Base-by-base conservation (phyloP, 106 monocot species). In the Platanthera guangdongensis region DNA sequence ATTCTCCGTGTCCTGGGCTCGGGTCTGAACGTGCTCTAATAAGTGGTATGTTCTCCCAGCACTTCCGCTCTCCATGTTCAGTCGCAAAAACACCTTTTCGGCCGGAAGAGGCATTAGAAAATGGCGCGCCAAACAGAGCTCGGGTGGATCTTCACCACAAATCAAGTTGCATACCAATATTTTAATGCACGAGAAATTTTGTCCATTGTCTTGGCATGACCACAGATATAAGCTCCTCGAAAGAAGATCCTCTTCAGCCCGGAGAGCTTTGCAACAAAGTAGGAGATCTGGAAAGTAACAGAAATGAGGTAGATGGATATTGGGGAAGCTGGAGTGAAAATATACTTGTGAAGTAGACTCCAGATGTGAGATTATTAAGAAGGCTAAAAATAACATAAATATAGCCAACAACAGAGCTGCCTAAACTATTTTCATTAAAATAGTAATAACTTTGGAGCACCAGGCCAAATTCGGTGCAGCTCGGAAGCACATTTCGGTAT, bases 131-230 rank as follows among this genome's bases (percentile, higher is more conserved):
- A 2, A 48, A 62, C 54, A 49, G 22, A 64, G 1, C 6, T 52
- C 4, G 21, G 12, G 74, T 25, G 30, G 47, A 55, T 50, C 52
- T 28, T 22, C 32, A 51, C 47, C 10, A 71, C 9, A 3, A 10
- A 11, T 54, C 11, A 16, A 71, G 47, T 74, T 62, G 60, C 73
- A 79, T 88, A 90, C 90, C 90, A 90, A 80, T 90, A 90, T 65
- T 90, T 90, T 46, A 90, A 77, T 50, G 90, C 83, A 75, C 83
- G 80, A 62, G 90, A 90, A 77, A 90, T 88, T 77, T 90, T 90
- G 46, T 90, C 88, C 83, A 90, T 90, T 60, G 67, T 90, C 83
- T 81, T 86, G 64, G 78, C 83, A 78, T 90, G 81, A 50, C 90
- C 90, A 77, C 88, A 90, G 72, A 90, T 59, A 39, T 88, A 90